Conservation (phyloP, 306 rosid species). For the Acmispon strigosus region DNA sequence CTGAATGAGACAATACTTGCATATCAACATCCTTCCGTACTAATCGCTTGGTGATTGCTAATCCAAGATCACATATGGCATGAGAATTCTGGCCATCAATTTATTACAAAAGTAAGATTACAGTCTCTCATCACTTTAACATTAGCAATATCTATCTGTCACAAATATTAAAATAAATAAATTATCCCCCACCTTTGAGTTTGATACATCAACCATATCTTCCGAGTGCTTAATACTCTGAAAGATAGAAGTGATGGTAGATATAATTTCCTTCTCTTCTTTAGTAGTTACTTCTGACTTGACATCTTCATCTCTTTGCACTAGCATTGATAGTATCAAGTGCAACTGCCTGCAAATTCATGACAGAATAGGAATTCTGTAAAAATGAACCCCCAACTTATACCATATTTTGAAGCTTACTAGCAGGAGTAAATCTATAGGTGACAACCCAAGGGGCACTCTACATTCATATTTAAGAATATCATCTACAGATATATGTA, state of each 20-base stretch:
- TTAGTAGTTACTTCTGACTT: conserved; percentile 50
- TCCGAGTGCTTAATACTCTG: conserved; percentile 73
- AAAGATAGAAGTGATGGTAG: conserved; percentile 59
- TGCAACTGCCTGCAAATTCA: conserved; percentile 67
- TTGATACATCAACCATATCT: conserved; percentile 62
- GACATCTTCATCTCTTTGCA: conserved; percentile 77
- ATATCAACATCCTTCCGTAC: conserved; percentile 48
- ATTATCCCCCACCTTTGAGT: conserved; percentile 62
- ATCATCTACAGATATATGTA: not conserved
- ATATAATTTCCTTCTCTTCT: conserved; percentile 50
- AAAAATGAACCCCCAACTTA: conserved; percentile 17
- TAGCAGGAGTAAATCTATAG: not conserved
- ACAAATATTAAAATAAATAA: not conserved
- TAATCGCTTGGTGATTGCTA: conserved; percentile 69
- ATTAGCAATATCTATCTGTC: conserved; percentile 1
- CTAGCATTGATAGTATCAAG: conserved; percentile 66
- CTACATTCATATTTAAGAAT: conserved; percentile 1
- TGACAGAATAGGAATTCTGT: conserved; percentile 4
- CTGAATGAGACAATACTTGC: conserved; percentile 43
- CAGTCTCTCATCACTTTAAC: not conserved
- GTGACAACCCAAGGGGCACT: not conserved
- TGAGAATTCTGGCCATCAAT: conserved; percentile 73
- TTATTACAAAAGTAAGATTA: conserved; percentile 25
- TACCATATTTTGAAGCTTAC: conserved; percentile 6
- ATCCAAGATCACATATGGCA: conserved; percentile 93